These are phyloP conservation scores for Primulina tabacum DNA, from an alignment of 257 asterid species.

Conservation along the genomic window DNA sequence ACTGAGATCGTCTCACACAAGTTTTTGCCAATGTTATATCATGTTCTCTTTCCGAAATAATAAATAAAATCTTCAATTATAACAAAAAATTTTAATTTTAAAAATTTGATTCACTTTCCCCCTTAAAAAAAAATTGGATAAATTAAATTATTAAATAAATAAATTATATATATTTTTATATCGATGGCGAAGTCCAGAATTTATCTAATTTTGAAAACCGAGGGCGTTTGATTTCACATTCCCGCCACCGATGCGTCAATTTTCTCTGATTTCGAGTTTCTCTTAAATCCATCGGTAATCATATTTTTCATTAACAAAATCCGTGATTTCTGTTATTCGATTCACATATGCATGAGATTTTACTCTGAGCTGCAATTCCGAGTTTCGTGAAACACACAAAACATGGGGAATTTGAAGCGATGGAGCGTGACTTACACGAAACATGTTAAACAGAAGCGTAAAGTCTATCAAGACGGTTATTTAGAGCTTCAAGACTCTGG, in stretches of 20 bases:
- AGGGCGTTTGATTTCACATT: background rate
- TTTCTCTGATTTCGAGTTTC: background rate
- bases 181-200: too few relatives aligned
- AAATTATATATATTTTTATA: too few relatives aligned
- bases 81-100: too few relatives aligned
- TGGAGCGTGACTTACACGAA: conserved; percentile 89
- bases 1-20: too few relatives aligned
- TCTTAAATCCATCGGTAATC: background rate
- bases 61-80: too few relatives aligned
- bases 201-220: too few relatives aligned
- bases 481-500: conserved; percentile 52
- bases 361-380: background rate
- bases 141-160: too few relatives aligned
- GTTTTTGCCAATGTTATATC: too few relatives aligned
- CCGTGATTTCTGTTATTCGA: background rate
- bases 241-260: background rate
- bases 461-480: conserved; percentile 83
- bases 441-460: conserved; percentile 85
- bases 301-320: too few relatives aligned
- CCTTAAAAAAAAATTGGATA: too few relatives aligned
- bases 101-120: too few relatives aligned
- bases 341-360: background rate
- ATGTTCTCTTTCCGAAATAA: too few relatives aligned
- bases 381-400: conserved; percentile 7
- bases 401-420: conserved; percentile 61